Evolutionary conservation across 2,329 filamentous ascomycete genomes (phyloP).

Genomic region (Epichloe festucae): DNA sequence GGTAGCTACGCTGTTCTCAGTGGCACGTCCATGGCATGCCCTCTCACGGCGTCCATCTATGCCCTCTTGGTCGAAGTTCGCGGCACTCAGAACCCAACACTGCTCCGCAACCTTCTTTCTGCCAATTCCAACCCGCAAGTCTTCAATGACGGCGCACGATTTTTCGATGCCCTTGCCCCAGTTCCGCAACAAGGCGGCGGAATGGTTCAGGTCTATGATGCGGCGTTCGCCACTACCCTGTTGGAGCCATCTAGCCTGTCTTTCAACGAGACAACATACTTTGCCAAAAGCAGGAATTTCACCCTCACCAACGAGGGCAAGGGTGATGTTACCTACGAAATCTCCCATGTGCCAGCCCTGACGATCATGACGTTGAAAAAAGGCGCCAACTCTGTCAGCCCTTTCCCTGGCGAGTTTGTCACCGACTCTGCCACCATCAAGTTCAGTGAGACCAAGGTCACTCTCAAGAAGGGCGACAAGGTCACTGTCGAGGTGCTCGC

Average conservation of each 20-base stretch:
- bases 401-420: constrained; percentile 28
- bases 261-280: constrained; percentile 40
- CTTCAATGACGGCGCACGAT: constrained; percentile 25
- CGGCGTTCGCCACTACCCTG: constrained; percentile 36
- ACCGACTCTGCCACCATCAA: constrained; percentile 21
- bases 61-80: constrained; percentile 29
- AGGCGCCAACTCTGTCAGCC: constrained; percentile 18
- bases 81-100: constrained; percentile 29
- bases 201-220: constrained; percentile 35
- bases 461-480: background rate
- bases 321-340: constrained; percentile 33
- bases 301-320: constrained; percentile 38
- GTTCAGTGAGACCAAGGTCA: background rate
- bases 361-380: constrained; percentile 33
- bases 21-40: constrained; percentile 36
- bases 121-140: constrained; percentile 25
- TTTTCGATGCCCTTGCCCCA: constrained; percentile 28
- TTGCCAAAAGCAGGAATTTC: constrained; percentile 27
- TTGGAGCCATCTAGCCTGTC: constrained; percentile 38
- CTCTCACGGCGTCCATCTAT: constrained; percentile 25
- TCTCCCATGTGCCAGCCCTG: constrained; percentile 33
- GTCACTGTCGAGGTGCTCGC: background rate
- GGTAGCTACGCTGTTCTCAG: constrained; percentile 26
- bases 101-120: constrained; percentile 30
- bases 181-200: constrained; percentile 40